phyloP scores from a whole-genome alignment of 2,329 filamentous ascomycete species.

The Sphaceloma murrayae region DNA sequence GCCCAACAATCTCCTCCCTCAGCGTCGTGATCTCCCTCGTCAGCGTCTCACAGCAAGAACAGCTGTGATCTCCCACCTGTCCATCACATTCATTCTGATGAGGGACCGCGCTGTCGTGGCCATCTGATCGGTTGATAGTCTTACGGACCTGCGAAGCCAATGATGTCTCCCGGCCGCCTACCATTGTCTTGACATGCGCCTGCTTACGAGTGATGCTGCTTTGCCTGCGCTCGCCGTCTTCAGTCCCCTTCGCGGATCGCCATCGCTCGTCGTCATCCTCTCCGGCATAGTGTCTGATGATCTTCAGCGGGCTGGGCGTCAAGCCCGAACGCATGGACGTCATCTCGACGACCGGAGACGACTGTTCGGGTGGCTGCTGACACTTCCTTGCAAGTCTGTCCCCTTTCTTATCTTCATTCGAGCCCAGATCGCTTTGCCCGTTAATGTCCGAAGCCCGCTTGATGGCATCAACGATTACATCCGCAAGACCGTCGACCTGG shows the following conservation, averaged over 20 bases:
- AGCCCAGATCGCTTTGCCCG: too few relatives aligned
- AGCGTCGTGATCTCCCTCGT: conserved; percentile 7
- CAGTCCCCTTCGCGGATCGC: not conserved
- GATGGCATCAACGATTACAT: conserved; percentile 9
- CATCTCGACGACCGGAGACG: not conserved
- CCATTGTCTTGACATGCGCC: not conserved
- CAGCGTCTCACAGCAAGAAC: conserved; percentile 2
- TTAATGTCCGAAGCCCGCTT: conserved; percentile 1
- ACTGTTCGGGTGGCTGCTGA: not conserved
- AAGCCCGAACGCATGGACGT: conserved; percentile 1
- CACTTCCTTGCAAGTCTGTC: too few relatives aligned
- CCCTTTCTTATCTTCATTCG: too few relatives aligned
- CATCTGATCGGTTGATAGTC: not conserved
- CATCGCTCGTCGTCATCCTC: not conserved
- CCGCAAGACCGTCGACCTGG: conserved; percentile 1
- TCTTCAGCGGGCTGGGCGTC: not conserved
- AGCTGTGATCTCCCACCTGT: not conserved
- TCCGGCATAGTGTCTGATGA: conserved; percentile 4
- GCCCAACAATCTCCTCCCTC: conserved; percentile 16
- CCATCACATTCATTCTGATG: not conserved
- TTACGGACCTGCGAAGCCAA: too few relatives aligned
- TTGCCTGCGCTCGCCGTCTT: not conserved
- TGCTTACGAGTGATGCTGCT: not conserved
- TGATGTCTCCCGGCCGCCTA: too few relatives aligned
- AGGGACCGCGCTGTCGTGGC: not conserved